Conservation (phyloP, 2,329 filamentous ascomycete genomes). For the Ampelomyces quisqualis region DNA sequence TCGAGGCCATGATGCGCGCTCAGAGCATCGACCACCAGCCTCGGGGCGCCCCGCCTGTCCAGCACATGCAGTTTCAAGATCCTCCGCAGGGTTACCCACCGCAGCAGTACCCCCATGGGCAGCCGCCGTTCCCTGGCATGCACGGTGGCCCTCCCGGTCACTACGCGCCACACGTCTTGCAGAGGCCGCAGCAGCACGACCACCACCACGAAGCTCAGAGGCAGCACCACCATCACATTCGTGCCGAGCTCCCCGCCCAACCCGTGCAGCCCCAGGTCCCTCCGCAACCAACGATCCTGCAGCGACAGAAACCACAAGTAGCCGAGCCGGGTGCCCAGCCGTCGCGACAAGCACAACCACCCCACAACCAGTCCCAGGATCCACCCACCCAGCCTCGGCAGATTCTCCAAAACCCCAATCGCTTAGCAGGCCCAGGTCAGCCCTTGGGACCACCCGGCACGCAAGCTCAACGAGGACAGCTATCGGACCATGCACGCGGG, state of each 20-base stretch:
- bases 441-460: constrained; percentile 36
- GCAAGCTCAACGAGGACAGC: constrained; percentile 36
- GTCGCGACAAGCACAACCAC: constrained; percentile 25
- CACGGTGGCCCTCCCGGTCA: constrained; percentile 48
- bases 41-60: constrained; percentile 31
- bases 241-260: constrained; percentile 48
- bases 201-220: constrained; percentile 44
- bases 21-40: constrained; percentile 54
- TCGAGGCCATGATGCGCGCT: constrained; percentile 86
- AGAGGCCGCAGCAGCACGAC: constrained; percentile 48
- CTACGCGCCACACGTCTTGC: constrained; percentile 52
- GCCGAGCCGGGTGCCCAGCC: constrained; percentile 26
- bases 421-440: constrained; percentile 52
- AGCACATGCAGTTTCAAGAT: constrained; percentile 16
- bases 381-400: constrained; percentile 60
- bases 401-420: constrained; percentile 77
- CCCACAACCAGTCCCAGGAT: constrained; percentile 45
- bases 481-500: constrained; percentile 44
- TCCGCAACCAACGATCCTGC: constrained; percentile 40
- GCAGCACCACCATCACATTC: constrained; percentile 48
- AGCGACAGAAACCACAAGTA: constrained; percentile 34
- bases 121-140: constrained; percentile 36
- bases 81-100: constrained; percentile 14
- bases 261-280: constrained; percentile 28
- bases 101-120: constrained; percentile 33